These are phyloP conservation scores for Xylaria sp. DNA, from an alignment of 2,329 filamentous ascomycete genomes.

Conservation along the genomic window DNA sequence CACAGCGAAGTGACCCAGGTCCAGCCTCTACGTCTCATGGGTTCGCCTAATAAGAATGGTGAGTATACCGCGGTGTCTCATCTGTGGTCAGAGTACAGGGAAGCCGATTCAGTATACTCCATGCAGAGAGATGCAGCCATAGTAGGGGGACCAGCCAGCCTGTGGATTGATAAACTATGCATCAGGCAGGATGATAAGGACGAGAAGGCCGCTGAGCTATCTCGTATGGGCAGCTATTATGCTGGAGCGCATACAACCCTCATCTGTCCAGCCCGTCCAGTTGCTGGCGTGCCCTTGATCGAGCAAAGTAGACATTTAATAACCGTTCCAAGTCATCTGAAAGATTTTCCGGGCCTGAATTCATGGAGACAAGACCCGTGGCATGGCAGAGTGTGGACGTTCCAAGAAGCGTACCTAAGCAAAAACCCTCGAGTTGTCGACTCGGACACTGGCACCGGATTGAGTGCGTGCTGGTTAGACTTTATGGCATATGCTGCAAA, in stretches of 20 bases:
- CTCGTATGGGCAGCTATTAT: slow-evolving; percentile 17
- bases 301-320: slow-evolving; percentile 13
- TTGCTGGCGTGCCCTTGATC: slow-evolving; percentile 1
- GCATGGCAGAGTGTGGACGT: slow-evolving; percentile 14
- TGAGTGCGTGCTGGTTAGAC: slow-evolving; percentile 7
- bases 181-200: slow-evolving; percentile 14
- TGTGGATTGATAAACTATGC: slow-evolving; percentile 17
- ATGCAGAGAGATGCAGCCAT: slow-evolving; percentile 8
- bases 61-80: slow-evolving; percentile 12
- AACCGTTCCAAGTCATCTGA: slow-evolving; percentile 9
- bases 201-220: slow-evolving; percentile 12
- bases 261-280: not conserved
- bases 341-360: not conserved
- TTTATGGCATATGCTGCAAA: slow-evolving; percentile 14
- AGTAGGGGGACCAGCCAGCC: slow-evolving; percentile 10
- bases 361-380: slow-evolving; percentile 13
- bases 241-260: slow-evolving; percentile 9
- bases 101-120: not conserved
- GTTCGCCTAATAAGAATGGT: not conserved
- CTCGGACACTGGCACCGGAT: not conserved
- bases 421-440: slow-evolving; percentile 14
- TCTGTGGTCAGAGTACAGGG: slow-evolving; percentile 13
- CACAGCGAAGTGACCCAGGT: not conserved
- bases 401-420: slow-evolving; percentile 14
- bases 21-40: slow-evolving; percentile 4